Base-by-base conservation (phyloP, 169 alveolate genomes). In the Eimeria sp. region DNA sequence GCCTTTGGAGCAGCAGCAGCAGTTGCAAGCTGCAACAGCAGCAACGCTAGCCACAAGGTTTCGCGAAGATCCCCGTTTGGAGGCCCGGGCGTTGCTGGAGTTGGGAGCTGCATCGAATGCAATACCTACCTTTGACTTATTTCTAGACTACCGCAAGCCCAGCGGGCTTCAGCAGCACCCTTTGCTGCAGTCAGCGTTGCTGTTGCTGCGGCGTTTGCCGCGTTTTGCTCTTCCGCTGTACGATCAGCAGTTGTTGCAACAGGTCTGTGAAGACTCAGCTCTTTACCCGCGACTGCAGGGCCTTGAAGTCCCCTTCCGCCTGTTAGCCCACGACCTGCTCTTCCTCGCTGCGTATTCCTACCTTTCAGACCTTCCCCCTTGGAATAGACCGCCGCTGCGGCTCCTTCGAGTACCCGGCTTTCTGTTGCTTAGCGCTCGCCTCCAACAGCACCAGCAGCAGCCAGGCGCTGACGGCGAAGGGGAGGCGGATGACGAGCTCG, bases 321-420 rank as follows among this genome's bases (percentile, higher is more conserved):
- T 97, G 58, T 86, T 97, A 57, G 89, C 97, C 14, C 98, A 97
- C 76, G 98, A 97, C 87, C 89, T 97, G 30, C 86, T 95, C 61
- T 97, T 97, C 89, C 96, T 96, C 57, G 97, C 97, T 30, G 72
- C 90, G 67, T 97, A 96, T 83, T 96, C 98, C 5, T 97, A 97
- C 65, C 89, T 97, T 27, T 73, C 97, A 16, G 98, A 97, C 92
- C 95, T 97, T 40, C 98, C 98, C 27, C 95, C 96, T 65, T 97
- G 98, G 98, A 94, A 97, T 13, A 95, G 97, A 40, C 98, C 98
- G 11, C 98, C 98, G 43, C 70, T 97, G 27, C 82, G 93, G 57
- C 92, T 97, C 30, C 94, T 97, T 43, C 57, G 98, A 54, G 95
- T 97, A 70, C 83, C 95, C 82, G 96, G 96, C 73, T 97, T 95